Percentiles rank a stretch among this genome's conserved stretches.
Evolutionary conservation across 2,329 filamentous ascomycete species (phyloP).

Genomic region (Penicillium sp.): DNA sequence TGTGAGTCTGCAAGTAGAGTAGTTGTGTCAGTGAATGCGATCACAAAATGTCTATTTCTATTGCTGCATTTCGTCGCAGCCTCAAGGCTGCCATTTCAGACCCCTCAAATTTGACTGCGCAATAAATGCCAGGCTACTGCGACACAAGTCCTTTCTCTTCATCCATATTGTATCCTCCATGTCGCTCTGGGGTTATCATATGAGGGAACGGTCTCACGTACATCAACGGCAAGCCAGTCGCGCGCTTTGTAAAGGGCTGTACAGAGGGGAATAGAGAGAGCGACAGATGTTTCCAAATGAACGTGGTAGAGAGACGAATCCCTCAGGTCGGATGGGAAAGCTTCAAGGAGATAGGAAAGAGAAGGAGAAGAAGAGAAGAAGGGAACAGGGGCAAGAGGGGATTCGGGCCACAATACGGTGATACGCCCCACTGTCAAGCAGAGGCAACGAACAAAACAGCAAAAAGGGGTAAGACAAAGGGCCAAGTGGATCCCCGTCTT

Average conservation of each 20-base stretch:
- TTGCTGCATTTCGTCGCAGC: neutral
- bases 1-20: conserved; percentile 3
- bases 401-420: conserved; percentile 6
- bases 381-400: conserved; percentile 10
- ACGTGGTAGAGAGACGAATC: conserved; percentile 38
- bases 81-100: neutral
- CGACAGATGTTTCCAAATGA: conserved; percentile 36
- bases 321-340: conserved; percentile 41
- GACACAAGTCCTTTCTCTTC: neutral
- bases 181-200: neutral
- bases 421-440: neutral
- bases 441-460: neutral
- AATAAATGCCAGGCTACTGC: neutral
- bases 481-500: neutral
- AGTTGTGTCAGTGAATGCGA: conserved; percentile 2
- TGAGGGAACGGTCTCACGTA: conserved; percentile 21
- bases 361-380: conserved; percentile 23
- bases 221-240: conserved; percentile 29
- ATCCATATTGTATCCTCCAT: neutral
- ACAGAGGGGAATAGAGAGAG: conserved; percentile 26
- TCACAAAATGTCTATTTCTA: neutral
- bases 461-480: neutral
- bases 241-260: conserved; percentile 26
- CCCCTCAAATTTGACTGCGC: neutral
- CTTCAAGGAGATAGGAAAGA: conserved; percentile 23